Percentiles rank a stretch among this genome's conserved stretches.
Evolutionary conservation across 345 rosid genomes (phyloP).

Genomic region (Dipteronia sinensis): DNA sequence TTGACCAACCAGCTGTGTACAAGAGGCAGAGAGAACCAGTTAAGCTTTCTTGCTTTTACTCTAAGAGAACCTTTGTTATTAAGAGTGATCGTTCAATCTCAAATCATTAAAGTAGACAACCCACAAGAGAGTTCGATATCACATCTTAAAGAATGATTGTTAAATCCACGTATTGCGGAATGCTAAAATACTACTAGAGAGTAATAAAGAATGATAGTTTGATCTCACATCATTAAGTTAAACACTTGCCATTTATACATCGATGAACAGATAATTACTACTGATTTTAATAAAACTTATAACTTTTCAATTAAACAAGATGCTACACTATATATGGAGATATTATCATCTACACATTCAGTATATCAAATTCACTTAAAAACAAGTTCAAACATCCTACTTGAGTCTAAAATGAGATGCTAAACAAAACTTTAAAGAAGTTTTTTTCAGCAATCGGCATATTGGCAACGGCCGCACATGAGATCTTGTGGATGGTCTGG

Average conservation of each 20-base stretch:
- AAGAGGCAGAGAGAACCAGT: not conserved
- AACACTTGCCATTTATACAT: not conserved
- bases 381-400: not conserved
- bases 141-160: too few relatives aligned
- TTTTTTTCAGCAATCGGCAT: not conserved
- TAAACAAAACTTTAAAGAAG: not conserved
- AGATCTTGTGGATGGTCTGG: not conserved
- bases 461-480: not conserved
- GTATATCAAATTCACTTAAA: not conserved
- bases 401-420: not conserved
- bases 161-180: too few relatives aligned
- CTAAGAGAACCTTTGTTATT: too few relatives aligned
- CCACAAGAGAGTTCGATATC: too few relatives aligned
- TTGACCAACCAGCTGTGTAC: not conserved
- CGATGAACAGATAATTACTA: not conserved
- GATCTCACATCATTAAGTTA: constrained; percentile 5
- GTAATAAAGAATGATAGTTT: not conserved
- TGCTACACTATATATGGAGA: not conserved
- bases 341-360: not conserved
- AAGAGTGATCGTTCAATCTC: too few relatives aligned
- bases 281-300: not conserved
- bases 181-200: too few relatives aligned
- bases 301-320: not conserved
- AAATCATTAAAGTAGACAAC: too few relatives aligned
- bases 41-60: too few relatives aligned